Base-by-base conservation (phyloP, 306 rosid species). In the Glycine soja region DNA sequence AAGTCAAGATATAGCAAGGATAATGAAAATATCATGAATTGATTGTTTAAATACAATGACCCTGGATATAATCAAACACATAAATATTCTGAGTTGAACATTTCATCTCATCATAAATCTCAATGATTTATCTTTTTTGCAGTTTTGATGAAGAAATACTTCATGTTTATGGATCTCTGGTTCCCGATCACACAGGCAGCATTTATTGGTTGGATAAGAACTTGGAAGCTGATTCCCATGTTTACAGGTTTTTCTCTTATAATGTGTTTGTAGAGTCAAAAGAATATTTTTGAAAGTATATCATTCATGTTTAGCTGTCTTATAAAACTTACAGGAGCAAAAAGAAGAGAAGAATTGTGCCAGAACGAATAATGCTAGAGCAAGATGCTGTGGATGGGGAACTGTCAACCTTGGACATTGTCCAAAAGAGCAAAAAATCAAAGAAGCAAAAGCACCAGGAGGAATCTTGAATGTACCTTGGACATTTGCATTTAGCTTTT, bases 131-230 rank as follows among this genome's bases (percentile, higher is more conserved):
- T 78, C 11, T 57, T 57, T 24, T 24, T 80, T 87, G 90, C 93
- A 95, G 99, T 86, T 85, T 93, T 83, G 94, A 92, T 38, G 94
- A 88, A 85, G 98, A 90, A 77, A 87, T 85, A 75, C 88, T 91
- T 54, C 95, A 89, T 54, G 68, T 91, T 18, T 82, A 77, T 80
- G 99, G 94, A 65, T 95, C 98, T 78, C 84, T 95, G 56, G 47
- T 68, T 84, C 92, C 92, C 11, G 81, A 85, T 64, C 79, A 85
- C 82, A 92, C 99, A 2, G 99, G 99, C 76, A 87, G 82, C 90
- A 82, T 92, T 76, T 76, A 67, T 66, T 93, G 97, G 94, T 82
- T 96, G 83, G 91, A 84, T 67, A 90, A 80, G 76, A 82, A 86
- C 77, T 65, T 57, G 65, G 85, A 87, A 79, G 91, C 72, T 48